Conservation (phyloP, 169 alveolate genomes). For the Eimeria acervulina region DNA sequence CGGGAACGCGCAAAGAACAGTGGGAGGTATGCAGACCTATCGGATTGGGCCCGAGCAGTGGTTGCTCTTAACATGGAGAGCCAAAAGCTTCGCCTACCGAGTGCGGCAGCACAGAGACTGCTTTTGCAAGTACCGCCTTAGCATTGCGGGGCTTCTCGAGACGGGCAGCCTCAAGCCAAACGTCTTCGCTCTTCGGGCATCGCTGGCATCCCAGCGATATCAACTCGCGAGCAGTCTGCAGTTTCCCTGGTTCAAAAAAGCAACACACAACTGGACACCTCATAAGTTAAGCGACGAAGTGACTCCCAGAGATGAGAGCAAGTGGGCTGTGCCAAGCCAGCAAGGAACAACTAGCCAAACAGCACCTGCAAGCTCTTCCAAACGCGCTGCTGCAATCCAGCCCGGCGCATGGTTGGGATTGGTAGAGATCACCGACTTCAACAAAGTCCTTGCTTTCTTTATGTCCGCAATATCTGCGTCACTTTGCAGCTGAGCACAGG, state of each 20-base stretch:
- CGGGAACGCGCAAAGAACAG: not conserved
- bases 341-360: conserved; percentile 17
- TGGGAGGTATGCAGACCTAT: not conserved
- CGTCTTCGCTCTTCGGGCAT: conserved; percentile 98
- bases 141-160: conserved; percentile 97
- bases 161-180: conserved; percentile 99
- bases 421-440: conserved; percentile 91
- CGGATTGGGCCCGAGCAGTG: not conserved
- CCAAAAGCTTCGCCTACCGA: conserved; percentile 84
- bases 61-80: not conserved
- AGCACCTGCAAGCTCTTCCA: conserved; percentile 97
- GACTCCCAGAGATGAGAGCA: not conserved
- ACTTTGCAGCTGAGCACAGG: conserved; percentile 86
- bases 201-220: conserved; percentile 97
- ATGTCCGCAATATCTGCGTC: conserved; percentile 97
- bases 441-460: conserved; percentile 94
- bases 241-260: conserved; percentile 88
- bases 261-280: not conserved
- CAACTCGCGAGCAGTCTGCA: conserved; percentile 97
- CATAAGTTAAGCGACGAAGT: not conserved
- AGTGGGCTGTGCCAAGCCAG: not conserved
- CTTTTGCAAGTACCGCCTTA: conserved; percentile 95
- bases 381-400: conserved; percentile 99
- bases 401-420: conserved; percentile 98
- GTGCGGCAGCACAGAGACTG: conserved; percentile 90